Conservation (phyloP, 768 basidiomycete species). For the Trametes cubensis region DNA sequence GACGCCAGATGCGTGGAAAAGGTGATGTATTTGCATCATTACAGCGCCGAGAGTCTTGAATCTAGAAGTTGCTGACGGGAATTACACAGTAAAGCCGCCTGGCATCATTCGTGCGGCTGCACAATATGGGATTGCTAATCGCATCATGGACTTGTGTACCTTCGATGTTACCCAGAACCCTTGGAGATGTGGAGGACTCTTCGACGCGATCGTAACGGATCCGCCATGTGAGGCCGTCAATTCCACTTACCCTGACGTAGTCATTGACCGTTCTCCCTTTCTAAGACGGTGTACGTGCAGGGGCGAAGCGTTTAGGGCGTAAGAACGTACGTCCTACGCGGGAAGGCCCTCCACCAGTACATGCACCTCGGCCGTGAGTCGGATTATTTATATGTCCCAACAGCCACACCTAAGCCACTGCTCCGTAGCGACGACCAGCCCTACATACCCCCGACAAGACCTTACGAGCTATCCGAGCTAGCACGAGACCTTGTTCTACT, state of each 20-base stretch:
- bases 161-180: slow-evolving; percentile 93
- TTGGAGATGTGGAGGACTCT: slow-evolving; percentile 84
- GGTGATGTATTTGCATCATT: slow-evolving; percentile 42
- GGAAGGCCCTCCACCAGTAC: slow-evolving; percentile 33
- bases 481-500: slow-evolving; percentile 79
- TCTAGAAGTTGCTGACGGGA: too few species aligned
- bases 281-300: slow-evolving; percentile 90
- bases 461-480: slow-evolving; percentile 89
- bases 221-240: slow-evolving; percentile 74
- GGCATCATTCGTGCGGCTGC: slow-evolving; percentile 80
- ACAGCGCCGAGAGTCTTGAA: background rate
- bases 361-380: slow-evolving; percentile 45
- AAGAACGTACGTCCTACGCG: slow-evolving; percentile 49
- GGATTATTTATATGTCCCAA: background rate
- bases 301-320: slow-evolving; percentile 79
- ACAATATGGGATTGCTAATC: slow-evolving; percentile 77
- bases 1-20: slow-evolving; percentile 95
- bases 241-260: too few species aligned
- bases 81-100: slow-evolving; percentile 48
- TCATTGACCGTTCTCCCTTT: background rate
- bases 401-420: background rate
- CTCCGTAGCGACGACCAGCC: slow-evolving; percentile 55
- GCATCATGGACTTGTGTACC: slow-evolving; percentile 82
- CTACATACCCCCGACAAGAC: slow-evolving; percentile 88
- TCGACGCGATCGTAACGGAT: slow-evolving; percentile 94